Conservation (phyloP, 805 yeast species). For the Wickerhamomyces queroliae region DNA sequence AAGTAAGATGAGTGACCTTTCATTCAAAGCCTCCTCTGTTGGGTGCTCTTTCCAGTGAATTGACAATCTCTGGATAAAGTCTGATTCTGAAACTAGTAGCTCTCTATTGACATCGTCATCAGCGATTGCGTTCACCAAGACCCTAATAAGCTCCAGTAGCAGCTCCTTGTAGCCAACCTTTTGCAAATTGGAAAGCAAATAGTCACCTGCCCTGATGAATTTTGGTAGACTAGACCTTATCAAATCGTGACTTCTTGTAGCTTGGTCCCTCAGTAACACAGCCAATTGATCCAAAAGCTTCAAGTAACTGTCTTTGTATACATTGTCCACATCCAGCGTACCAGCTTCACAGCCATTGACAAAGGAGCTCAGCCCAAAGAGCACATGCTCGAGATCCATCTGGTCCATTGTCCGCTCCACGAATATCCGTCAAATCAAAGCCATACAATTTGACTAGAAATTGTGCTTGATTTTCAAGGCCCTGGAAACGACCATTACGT, state of each 20-base stretch:
- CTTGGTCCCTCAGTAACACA: slow-evolving; percentile 15
- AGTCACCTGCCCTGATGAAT: slow-evolving; percentile 8
- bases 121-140: slow-evolving; percentile 21
- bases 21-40: slow-evolving; percentile 17
- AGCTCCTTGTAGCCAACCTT: slow-evolving; percentile 5
- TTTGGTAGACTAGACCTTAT: slow-evolving; percentile 11
- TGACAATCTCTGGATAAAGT: slow-evolving; percentile 6
- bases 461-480: not conserved
- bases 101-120: slow-evolving; percentile 19
- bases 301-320: slow-evolving; percentile 18
- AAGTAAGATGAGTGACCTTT: slow-evolving; percentile 10
- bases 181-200: slow-evolving; percentile 3
- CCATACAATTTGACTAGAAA: not conserved
- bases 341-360: slow-evolving; percentile 11
- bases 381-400: slow-evolving; percentile 21
- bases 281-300: slow-evolving; percentile 19
- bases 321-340: slow-evolving; percentile 4
- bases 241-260: slow-evolving; percentile 9
- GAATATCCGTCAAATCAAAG: not conserved
- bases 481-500: not conserved
- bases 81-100: slow-evolving; percentile 3
- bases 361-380: slow-evolving; percentile 20
- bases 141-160: slow-evolving; percentile 15
- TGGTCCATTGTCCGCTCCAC: not conserved
- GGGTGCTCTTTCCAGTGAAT: slow-evolving; percentile 12